Conservation (phyloP, 2,329 filamentous ascomycete species). For the Penicillium crustosum region DNA sequence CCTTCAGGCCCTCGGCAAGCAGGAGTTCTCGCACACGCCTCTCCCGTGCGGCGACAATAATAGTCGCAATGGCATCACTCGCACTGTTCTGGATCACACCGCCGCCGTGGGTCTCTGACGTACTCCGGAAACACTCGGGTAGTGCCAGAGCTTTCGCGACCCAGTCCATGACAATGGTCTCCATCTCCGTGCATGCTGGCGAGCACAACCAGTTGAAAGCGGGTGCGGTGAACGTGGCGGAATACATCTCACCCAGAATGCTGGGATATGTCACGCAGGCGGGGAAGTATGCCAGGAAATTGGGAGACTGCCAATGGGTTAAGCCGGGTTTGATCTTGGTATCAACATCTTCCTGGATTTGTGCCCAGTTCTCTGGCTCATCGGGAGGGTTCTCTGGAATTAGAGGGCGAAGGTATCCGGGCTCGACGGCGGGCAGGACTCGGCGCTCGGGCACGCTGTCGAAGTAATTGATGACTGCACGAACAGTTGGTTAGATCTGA, state of each 20-base stretch:
- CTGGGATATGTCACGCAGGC: constrained; percentile 76
- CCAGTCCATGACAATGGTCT: constrained; percentile 93
- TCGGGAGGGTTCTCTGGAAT: constrained; percentile 68
- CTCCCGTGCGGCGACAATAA: constrained; percentile 84
- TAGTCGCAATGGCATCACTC: constrained; percentile 81
- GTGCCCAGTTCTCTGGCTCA: constrained; percentile 69
- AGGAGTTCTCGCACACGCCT: constrained; percentile 66
- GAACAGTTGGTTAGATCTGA: constrained; percentile 1
- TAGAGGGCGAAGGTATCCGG: constrained; percentile 80
- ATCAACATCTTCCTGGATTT: constrained; percentile 81
- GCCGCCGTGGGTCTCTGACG: constrained; percentile 65
- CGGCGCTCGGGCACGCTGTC: constrained; percentile 67
- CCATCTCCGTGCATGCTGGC: constrained; percentile 86
- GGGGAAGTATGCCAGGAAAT: constrained; percentile 96
- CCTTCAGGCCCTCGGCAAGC: constrained; percentile 48
- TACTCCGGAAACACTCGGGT: constrained; percentile 71
- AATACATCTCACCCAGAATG: constrained; percentile 91
- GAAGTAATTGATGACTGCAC: constrained; percentile 77
- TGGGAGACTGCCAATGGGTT: constrained; percentile 91
- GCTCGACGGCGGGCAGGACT: constrained; percentile 75
- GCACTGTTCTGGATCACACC: constrained; percentile 95
- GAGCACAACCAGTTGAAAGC: constrained; percentile 98
- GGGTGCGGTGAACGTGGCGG: constrained; percentile 79
- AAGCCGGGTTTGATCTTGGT: constrained; percentile 85
- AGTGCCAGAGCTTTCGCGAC: constrained; percentile 72